A percentile compares a stretch with the other conserved stretches of the same genome.
Evolutionary conservation across 2,329 filamentous ascomycete genomes (phyloP).

Genomic region (Hypoxylon sp.): DNA sequence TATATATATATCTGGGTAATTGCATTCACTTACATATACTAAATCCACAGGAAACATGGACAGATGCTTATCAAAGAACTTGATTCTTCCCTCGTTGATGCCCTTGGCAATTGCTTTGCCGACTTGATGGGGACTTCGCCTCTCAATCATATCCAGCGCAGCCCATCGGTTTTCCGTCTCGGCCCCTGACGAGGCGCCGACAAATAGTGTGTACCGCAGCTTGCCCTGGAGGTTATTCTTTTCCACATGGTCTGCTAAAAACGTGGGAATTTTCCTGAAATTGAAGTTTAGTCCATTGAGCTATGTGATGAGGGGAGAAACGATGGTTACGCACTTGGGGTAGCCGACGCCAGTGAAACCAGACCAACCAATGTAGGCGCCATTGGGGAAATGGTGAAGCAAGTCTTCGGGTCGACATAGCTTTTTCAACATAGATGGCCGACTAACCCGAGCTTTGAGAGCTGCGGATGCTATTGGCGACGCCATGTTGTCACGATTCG

Average conservation of each 20-base stretch:
- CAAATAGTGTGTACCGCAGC: conserved; percentile 88
- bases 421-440: conserved; percentile 85
- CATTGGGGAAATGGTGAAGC: conserved; percentile 84
- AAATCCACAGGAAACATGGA: conserved; percentile 93
- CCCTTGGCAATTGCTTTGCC: conserved; percentile 92
- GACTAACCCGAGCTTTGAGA: conserved; percentile 80
- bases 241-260: conserved; percentile 90
- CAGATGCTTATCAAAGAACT: conserved; percentile 94
- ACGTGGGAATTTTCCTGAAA: conserved; percentile 83
- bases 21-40: conserved; percentile 73
- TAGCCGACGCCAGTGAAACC: conserved; percentile 93
- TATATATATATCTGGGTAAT: neutral
- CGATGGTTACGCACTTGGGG: conserved; percentile 75
- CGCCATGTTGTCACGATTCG: conserved; percentile 58
- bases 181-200: conserved; percentile 89
- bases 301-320: neutral
- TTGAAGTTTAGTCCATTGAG: conserved; percentile 26
- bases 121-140: conserved; percentile 87
- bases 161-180: conserved; percentile 96
- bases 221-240: conserved; percentile 86
- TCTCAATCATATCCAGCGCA: conserved; percentile 89
- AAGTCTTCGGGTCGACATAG: conserved; percentile 84
- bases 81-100: conserved; percentile 89
- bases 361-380: conserved; percentile 90
- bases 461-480: conserved; percentile 76